Conservation (phyloP, 2,329 filamentous ascomycete species). For the Aureobasidium melanogenum region DNA sequence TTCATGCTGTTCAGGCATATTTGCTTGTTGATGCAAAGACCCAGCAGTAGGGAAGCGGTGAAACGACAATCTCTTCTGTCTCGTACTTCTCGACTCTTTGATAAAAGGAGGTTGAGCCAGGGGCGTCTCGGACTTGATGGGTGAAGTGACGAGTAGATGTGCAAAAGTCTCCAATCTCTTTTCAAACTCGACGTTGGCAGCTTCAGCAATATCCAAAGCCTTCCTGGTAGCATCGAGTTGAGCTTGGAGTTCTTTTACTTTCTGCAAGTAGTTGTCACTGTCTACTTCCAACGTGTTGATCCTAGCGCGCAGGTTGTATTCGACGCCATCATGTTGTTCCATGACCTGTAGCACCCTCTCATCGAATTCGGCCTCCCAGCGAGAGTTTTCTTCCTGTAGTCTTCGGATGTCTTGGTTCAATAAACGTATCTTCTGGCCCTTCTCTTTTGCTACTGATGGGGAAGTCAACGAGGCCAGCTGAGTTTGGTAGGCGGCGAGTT, state of each 20-base stretch:
- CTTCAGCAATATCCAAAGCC: conserved; percentile 25
- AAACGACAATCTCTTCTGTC: conserved; percentile 19
- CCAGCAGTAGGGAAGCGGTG: conserved; percentile 26
- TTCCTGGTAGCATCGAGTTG: conserved; percentile 23
- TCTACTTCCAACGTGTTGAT: conserved; percentile 24
- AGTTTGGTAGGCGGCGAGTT: conserved; percentile 33
- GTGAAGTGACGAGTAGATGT: conserved; percentile 28
- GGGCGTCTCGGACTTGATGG: conserved; percentile 25
- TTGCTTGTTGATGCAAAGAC: conserved; percentile 15
- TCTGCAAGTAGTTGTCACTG: conserved; percentile 21
- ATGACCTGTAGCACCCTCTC: conserved; percentile 27
- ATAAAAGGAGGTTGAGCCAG: conserved; percentile 11
- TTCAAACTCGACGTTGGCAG: conserved; percentile 29
- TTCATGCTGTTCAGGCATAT: background rate
- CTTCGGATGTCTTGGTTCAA: conserved; percentile 26
- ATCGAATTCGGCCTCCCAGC: conserved; percentile 30
- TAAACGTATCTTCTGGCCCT: conserved; percentile 29
- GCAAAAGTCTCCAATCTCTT: conserved; percentile 30
- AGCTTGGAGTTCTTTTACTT: conserved; percentile 26
- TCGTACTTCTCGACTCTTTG: conserved; percentile 15
- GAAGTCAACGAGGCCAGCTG: conserved; percentile 32
- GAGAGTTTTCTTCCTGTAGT: conserved; percentile 26
- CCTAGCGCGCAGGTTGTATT: conserved; percentile 21
- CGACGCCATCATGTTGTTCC: conserved; percentile 22
- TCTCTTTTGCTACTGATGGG: conserved; percentile 29